Evolutionary conservation across 2,329 filamentous ascomycete species (phyloP), one percentile per base, ranked within the genome.

Genomic region (Penicillium sp.): DNA sequence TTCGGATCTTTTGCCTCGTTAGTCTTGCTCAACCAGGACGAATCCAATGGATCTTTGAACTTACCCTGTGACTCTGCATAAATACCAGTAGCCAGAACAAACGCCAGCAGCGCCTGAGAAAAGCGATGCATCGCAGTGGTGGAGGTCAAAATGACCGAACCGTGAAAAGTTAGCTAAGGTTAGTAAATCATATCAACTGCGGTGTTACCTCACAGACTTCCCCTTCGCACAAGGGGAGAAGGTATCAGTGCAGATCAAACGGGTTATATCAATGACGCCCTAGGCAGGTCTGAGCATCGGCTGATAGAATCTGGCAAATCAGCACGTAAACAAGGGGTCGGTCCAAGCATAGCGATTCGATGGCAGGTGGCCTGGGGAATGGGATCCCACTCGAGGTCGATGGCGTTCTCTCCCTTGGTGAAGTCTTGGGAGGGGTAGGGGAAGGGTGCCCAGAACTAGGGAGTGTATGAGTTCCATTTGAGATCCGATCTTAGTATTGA

Each of bases 21-120:
- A 51, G 33, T 62, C 49, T 55, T 65, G 48, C 61, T 70, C 21
- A 27, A 23, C 7, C n/a, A n/a, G n/a, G n/a, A n/a, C n/a, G n/a
- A 4, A 36, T 27, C 7, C 23, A 18, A 10, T 17, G 5, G 5
- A n/a, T n/a, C n/a, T 27, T 37, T 18, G 3, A 4, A 43, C 62
- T 52, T 56, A 70, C 68, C 61, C 46, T 61, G 52, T 24, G 56
- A 50, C 46, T 66, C 61, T 2, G 61, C 63, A 36, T 49, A 46
- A 50, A 54, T 59, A 33, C 49, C 49, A 50, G 36, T 49, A 39
- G 52, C 52, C 27, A 63, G 12, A 36, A 52, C 21, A 24, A 62
- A 20, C 4, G 49, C 57, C 13, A 59, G 13, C 17, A 61, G 18
- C 3, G 47, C 54, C 46, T 39, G 39, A 15, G 43, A 34, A 36